Evolutionary conservation across 73 alveolate genomes (phyloP).

Genomic region (Tetrahymena borealis): DNA sequence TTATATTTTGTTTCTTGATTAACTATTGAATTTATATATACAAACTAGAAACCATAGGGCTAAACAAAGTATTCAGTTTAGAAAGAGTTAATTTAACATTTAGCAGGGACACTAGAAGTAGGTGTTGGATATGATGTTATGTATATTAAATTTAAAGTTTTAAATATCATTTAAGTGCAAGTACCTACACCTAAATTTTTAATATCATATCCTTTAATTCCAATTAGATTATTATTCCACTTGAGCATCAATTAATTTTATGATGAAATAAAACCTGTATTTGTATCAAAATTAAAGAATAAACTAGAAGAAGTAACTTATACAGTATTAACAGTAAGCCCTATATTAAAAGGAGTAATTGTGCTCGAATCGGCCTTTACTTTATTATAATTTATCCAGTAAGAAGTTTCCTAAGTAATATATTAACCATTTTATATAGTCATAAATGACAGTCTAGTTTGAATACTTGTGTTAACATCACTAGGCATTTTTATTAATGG

Average conservation of each 20-base stretch:
- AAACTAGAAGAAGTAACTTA: neutral
- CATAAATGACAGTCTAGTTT: neutral
- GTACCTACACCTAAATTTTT: neutral
- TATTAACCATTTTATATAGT: neutral
- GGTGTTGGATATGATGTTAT: neutral
- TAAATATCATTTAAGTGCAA: neutral
- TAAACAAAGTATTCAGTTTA: neutral
- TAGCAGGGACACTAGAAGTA: neutral
- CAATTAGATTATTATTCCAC: neutral
- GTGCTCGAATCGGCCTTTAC: neutral
- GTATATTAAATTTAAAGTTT: neutral
- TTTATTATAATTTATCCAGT: neutral
- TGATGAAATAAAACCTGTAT: neutral
- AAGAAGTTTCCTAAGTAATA: neutral
- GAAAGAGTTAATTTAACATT: neutral
- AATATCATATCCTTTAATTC: neutral
- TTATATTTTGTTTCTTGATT: neutral
- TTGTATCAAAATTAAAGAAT: neutral
- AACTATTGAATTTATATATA: neutral
- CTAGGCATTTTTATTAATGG: neutral
- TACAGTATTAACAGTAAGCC: neutral
- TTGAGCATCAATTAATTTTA: neutral
- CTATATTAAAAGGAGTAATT: neutral
- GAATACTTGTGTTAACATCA: neutral
- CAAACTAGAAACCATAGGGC: neutral